phyloP scores from a whole-genome alignment of 2,329 filamentous ascomycete species.

The Verticillium longisporum region DNA sequence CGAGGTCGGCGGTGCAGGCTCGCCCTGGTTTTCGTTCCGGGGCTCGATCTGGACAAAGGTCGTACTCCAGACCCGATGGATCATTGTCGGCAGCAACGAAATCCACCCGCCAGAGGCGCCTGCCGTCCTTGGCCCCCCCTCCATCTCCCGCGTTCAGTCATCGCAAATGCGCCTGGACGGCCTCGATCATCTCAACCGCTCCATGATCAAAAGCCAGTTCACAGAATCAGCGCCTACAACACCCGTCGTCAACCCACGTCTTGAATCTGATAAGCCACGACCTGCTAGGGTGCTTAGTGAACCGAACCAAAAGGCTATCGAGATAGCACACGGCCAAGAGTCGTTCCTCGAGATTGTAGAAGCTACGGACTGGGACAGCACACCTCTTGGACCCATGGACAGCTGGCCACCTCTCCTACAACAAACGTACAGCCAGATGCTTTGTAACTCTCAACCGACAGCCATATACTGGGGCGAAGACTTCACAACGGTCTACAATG shows the following conservation, averaged over 20 bases:
- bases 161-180: neutral
- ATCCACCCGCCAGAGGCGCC: constrained; percentile 6
- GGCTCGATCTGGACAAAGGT: constrained; percentile 29
- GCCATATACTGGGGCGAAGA: constrained; percentile 60
- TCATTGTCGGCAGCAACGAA: constrained; percentile 31
- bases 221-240: neutral
- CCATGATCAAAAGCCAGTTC: neutral
- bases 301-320: constrained; percentile 23
- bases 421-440: constrained; percentile 34
- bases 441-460: constrained; percentile 39
- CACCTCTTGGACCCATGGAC: constrained; percentile 37
- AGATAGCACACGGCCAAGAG: constrained; percentile 26
- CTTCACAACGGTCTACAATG: constrained; percentile 59
- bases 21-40: constrained; percentile 21
- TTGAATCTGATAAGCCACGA: constrained; percentile 2
- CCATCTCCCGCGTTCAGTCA: neutral
- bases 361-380: constrained; percentile 37
- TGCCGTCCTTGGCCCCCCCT: neutral
- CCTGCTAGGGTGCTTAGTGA: constrained; percentile 13
- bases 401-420: constrained; percentile 40
- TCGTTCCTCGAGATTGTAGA: constrained; percentile 32
- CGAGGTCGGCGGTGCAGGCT: constrained; percentile 7
- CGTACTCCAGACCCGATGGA: constrained; percentile 25
- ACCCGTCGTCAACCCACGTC: neutral
- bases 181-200: neutral